Conservation (phyloP, 805 yeast species). For the Barnettozyma sucrosica region DNA sequence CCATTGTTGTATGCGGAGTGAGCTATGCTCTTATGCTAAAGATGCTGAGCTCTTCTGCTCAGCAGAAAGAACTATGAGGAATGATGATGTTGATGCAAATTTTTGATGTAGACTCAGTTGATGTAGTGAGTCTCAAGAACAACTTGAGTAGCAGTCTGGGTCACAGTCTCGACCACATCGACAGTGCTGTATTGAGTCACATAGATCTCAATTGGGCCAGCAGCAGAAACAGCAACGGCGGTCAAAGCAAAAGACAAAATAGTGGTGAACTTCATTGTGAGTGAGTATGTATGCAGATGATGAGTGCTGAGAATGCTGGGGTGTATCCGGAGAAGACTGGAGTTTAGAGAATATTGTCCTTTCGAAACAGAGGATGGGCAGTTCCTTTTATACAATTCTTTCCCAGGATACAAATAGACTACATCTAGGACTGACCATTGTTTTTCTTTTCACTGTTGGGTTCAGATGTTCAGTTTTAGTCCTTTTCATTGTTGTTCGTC, state of each 20-base stretch:
- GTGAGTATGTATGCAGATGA: background rate
- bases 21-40: too few species aligned
- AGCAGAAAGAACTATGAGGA: background rate
- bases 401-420: background rate
- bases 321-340: background rate
- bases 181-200: conserved; percentile 23
- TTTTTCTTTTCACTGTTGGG: background rate
- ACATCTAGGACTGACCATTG: background rate
- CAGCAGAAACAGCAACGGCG: conserved; percentile 17
- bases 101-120: background rate
- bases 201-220: conserved; percentile 25
- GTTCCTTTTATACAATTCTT: background rate
- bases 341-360: background rate
- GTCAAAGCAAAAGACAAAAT: conserved; percentile 17
- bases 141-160: conserved; percentile 21
- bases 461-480: background rate
- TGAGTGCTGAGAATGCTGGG: background rate
- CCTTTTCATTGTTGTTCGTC: background rate
- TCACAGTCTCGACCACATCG: conserved; percentile 22
- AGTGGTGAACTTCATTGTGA: conserved; percentile 21
- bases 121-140: conserved; percentile 25
- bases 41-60: background rate
- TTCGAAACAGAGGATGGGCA: background rate
- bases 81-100: background rate
- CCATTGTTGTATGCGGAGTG: background rate